Percentiles rank a stretch among this genome's conserved stretches.
phyloP scores from a whole-genome alignment of 192 early-diverging fungal species.

The Bifiguratus adelaidae region DNA sequence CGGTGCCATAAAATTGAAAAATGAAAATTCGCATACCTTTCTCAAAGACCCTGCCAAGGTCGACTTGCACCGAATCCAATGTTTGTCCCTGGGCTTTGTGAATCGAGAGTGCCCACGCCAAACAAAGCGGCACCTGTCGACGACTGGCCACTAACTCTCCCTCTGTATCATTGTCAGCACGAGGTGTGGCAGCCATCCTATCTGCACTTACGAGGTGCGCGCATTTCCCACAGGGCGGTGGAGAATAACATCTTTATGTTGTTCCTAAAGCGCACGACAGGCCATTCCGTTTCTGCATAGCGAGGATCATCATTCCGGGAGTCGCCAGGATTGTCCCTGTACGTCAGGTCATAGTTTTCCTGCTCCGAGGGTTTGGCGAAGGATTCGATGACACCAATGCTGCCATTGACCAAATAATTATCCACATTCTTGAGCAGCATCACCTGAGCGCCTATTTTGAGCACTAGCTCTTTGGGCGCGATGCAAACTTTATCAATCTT shows the following conservation, averaged over 20 bases:
- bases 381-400: constrained; percentile 66
- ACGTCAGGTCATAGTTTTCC: too few species aligned
- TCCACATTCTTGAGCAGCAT: constrained; percentile 76
- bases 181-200: too few species aligned
- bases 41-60: constrained; percentile 70
- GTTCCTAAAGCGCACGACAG: too few species aligned
- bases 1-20: background rate
- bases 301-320: too few species aligned
- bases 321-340: too few species aligned
- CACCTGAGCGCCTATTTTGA: constrained; percentile 76
- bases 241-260: too few species aligned
- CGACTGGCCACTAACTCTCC: constrained; percentile 8
- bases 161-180: too few species aligned
- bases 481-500: constrained; percentile 32
- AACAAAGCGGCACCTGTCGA: constrained; percentile 59
- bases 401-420: constrained; percentile 64
- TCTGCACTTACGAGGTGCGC: too few species aligned
- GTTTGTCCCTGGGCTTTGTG: constrained; percentile 88
- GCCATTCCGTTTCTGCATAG: too few species aligned
- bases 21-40: constrained; percentile 26
- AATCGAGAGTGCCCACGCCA: constrained; percentile 82
- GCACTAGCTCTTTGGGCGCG: constrained; percentile 47
- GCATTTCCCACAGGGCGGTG: too few species aligned
- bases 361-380: too few species aligned
- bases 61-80: constrained; percentile 61